Base-by-base conservation (phyloP, 345 rosid species). In the Lumnitzera littorea region DNA sequence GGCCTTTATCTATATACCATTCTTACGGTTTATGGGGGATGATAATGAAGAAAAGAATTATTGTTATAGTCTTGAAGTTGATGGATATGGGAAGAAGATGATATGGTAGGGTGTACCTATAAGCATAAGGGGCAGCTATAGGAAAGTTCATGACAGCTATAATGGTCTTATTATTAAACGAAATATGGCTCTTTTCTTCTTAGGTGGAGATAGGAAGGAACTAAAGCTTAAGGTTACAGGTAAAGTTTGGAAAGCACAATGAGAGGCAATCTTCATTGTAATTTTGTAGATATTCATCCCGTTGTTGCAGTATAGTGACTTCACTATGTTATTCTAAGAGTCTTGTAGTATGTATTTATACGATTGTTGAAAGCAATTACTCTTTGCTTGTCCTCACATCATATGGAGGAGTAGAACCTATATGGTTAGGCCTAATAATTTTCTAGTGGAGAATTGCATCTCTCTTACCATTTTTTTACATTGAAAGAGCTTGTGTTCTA, bases 1-100 rank as follows among this genome's bases (percentile, higher is more conserved):
- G 76, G 82, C 91, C 24, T 95, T 89, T 10, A 95, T 91, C 14
- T 91, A 88, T 73, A 91, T 91, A 87, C 91, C 98, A 46, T 91
- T 91, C 68, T 57, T 91, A 57, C 77, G 95, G 43, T 91, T 91
- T 57, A 91, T 91, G 98, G 96, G 98, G 13, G 96, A 88, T 41
- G 98, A 91, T 51, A 76, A 80, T 4, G 96, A 88, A 72, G 96
- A 95, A 13, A 83, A 78, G 81, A 80, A 82, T 53, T 91, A 84
- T 61, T 79, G 88, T 77, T 88, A 91, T 74, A 84, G 90, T 53
- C 77, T 86, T 51, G 96, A 91, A 74, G 95, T 88, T 11, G 96
- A 96, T 7, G 95, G 78, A 20, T 79, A 79, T 50, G 86, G 95
- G 61, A 77, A 92, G 15, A 88, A 83, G 68, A 73, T 88, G 41